Conservation (phyloP, 2,329 filamentous ascomycete genomes). For the Xylaria polymorpha region DNA sequence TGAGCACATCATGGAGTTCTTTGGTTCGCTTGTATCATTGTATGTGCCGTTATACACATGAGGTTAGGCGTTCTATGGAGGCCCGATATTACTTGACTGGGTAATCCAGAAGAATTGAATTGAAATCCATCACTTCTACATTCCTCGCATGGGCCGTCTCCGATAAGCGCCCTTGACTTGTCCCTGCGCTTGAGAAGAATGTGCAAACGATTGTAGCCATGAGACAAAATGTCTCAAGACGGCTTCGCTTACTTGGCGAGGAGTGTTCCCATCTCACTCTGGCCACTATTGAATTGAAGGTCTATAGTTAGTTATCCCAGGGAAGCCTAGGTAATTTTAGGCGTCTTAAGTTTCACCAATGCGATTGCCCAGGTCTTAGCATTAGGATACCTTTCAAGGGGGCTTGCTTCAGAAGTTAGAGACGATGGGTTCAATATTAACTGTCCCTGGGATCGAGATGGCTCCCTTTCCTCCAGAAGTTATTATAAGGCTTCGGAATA, state of each 20-base stretch:
- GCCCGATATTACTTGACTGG: slow-evolving; percentile 33
- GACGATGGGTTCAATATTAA: slow-evolving; percentile 28
- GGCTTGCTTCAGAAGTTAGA: neutral
- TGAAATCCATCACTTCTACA: slow-evolving; percentile 28
- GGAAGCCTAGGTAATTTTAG: neutral
- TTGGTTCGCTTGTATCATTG: slow-evolving; percentile 36
- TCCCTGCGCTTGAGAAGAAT: neutral
- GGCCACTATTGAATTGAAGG: neutral
- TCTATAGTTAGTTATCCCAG: neutral
- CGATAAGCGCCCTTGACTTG: neutral
- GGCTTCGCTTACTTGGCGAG: neutral
- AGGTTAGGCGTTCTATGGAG: slow-evolving; percentile 44
- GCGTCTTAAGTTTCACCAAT: neutral
- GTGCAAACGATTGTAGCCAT: neutral
- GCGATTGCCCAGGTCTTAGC: neutral
- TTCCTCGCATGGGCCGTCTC: slow-evolving; percentile 18
- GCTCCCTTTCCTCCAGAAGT: slow-evolving; percentile 11
- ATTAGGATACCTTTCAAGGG: slow-evolving; percentile 10
- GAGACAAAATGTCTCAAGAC: slow-evolving; percentile 25
- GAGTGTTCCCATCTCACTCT: neutral
- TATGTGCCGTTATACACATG: slow-evolving; percentile 43
- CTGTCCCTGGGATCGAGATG: slow-evolving; percentile 19
- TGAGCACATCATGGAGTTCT: slow-evolving; percentile 46
- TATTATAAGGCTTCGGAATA: slow-evolving; percentile 23
- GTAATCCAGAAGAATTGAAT: slow-evolving; percentile 27